Percentiles rank a stretch among this genome's conserved stretches.
Conservation (phyloP, 345 rosid species). For the Euphorbia tirucalli region DNA sequence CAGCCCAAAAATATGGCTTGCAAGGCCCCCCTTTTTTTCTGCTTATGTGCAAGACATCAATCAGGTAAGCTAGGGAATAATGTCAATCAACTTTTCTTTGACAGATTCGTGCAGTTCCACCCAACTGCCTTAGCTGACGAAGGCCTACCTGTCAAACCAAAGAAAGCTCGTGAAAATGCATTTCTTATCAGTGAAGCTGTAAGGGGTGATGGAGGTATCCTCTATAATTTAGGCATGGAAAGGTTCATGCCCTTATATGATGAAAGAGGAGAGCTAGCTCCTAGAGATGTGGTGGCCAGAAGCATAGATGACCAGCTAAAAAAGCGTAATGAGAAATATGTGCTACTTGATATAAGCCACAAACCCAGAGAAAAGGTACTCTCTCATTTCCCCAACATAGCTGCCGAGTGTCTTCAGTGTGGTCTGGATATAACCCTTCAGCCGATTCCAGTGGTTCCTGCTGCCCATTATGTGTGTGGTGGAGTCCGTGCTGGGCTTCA, state of each 20-base stretch:
- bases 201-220: conserved; percentile 94
- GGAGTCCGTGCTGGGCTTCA: conserved; percentile 91
- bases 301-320: conserved; percentile 94
- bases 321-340: conserved; percentile 66
- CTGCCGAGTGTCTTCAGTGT: conserved; percentile 70
- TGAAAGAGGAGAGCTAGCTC: conserved; percentile 93
- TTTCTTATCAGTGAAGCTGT: conserved; percentile 92
- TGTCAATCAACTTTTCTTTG: conserved; percentile 6
- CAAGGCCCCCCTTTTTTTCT: neutral
- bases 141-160: conserved; percentile 80
- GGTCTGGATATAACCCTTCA: conserved; percentile 76
- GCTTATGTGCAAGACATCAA: neutral
- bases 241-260: conserved; percentile 88
- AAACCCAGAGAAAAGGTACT: conserved; percentile 72
- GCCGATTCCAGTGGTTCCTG: conserved; percentile 90
- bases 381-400: conserved; percentile 94
- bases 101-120: conserved; percentile 91
- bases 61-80: neutral
- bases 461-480: conserved; percentile 98
- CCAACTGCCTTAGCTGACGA: conserved; percentile 97
- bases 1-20: neutral
- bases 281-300: conserved; percentile 96
- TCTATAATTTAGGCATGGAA: conserved; percentile 75
- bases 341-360: conserved; percentile 88
- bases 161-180: conserved; percentile 65